Base-by-base conservation (phyloP, 176 grass and related monocot genomes). In the Bolboschoenus planiculmis region DNA sequence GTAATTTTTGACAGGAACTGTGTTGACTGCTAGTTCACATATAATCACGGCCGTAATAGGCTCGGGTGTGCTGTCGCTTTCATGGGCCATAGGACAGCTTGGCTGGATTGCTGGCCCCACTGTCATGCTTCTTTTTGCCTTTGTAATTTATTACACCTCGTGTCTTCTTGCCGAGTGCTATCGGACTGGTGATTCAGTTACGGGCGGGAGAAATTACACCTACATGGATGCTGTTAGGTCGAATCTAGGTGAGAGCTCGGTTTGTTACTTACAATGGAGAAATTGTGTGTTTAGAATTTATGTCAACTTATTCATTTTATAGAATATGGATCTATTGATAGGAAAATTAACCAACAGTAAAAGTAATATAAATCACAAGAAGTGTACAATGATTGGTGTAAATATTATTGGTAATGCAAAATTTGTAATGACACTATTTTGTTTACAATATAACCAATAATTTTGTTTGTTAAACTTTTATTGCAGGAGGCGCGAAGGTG, bases 41-140 rank as follows among this genome's bases (percentile, higher is more conserved):
- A 89, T 92, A 81, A 92, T 89, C 27, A 89, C 90, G 16, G 87
- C 85, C 7, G 87, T 92, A 4, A 92, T 92, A 70, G 90, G 90
- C 14, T 87, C 90, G 0, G 87, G 87, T 6, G 87, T 92, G 36
- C 78, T 92, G 10, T 86, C 87, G 4, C 87, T 92, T 37, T 78
- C 87, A 26, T 92, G 87, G 87, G 85, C 83, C 5, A 83, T 92
- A 11, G 87, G 82, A 0, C 90, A 92, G 65, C 72, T 92, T 6
- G 90, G 90, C 0, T 92, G 90, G 87, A 63, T 89, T 20, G 85
- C 85, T 18, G 85, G 87, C 34, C 90, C 87, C 1, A 16, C 26
- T 20, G 87, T 89, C 14, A 89, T 92, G 87, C 21, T 92, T 53
- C 85, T 87, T 34, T 92, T 92, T 23, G 87, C 90, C 14, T 26